Base-by-base conservation (phyloP, 495 filamentous ascomycete genomes). In the Aspergillus homomorphus region DNA sequence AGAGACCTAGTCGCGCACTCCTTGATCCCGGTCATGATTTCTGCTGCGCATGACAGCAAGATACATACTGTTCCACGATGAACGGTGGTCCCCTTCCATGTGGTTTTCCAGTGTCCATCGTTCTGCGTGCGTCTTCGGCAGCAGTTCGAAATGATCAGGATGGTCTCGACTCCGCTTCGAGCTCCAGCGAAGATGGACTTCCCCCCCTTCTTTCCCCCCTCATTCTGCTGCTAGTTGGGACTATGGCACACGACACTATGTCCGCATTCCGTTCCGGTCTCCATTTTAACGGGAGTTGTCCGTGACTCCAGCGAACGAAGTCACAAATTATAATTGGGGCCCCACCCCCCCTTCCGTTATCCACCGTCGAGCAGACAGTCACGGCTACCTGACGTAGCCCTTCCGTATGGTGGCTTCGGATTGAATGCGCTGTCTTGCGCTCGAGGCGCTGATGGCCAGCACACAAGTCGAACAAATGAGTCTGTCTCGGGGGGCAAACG, bases 131-230 rank as follows among this genome's bases (percentile, higher is more conserved):
- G 33, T 38, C 15, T 2, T 38, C 33, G 6, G 15, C 24, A 18
- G 12, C 46, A 15, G 16, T 30, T 23, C 48, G 48, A 51, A 26
- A 51, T 51, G 48, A 51, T 19, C 48, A 51, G 48, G 48, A 51
- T 28, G 28, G 23, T 3, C 48, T 19, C 23, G 23, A 30, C 48
- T 51, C 48, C 48, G 23, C 45, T 51, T 51, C 48, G 23, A 33
- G 23, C 8, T 38, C 33, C 33, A 38, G 33, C 33, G 12, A 14
- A 38, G 33, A 38, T 38, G 33, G 33, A 12, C 33, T 14, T 14
- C 33, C 15, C 14, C 23, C 20, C 48, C 19, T 46, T 2, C 48
- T 19, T 28, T 22, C 16, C 16, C 12, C 18, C 45, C 46, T n/a
- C 21, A 22, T 50, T 26, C 46, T 15, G 21, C 22, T 26, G 46